phyloP scores from a whole-genome alignment of 1,284 basidiomycete species.

The Caloboletus firmus region DNA sequence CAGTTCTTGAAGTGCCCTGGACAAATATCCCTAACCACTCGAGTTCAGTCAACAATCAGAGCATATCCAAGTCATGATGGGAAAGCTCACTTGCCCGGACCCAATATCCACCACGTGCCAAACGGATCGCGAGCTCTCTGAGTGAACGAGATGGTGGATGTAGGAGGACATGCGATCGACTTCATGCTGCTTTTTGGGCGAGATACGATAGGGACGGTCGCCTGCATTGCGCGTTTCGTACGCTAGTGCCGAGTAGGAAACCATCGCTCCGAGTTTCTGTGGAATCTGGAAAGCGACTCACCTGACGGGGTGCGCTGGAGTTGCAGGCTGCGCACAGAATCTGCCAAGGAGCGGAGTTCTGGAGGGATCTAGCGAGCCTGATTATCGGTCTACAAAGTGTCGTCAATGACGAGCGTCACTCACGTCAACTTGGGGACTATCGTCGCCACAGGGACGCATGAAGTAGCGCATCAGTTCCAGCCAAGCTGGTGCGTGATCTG shows the following conservation, averaged over 20 bases:
- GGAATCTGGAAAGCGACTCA: neutral
- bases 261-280: neutral
- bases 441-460: constrained; percentile 15
- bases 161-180: constrained; percentile 47
- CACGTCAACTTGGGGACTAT: constrained; percentile 13
- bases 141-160: constrained; percentile 31
- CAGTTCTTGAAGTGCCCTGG: constrained; percentile 40
- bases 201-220: constrained; percentile 42
- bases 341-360: constrained; percentile 25
- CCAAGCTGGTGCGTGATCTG: constrained; percentile 24
- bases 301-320: constrained; percentile 26
- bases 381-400: neutral
- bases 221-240: constrained; percentile 8
- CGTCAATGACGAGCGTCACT: constrained; percentile 5
- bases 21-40: constrained; percentile 47
- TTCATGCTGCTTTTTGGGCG: constrained; percentile 57
- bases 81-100: constrained; percentile 49
- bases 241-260: constrained; percentile 6
- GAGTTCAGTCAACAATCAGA: neutral
- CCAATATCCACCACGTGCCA: constrained; percentile 51
- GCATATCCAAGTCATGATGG: neutral
- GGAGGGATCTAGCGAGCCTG: constrained; percentile 25
- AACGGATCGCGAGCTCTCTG: constrained; percentile 17
- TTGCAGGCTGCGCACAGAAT: constrained; percentile 29
- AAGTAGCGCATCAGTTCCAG: constrained; percentile 30